phyloP scores from a whole-genome alignment of 768 basidiomycete genomes.

The Mycena leptocephala region DNA sequence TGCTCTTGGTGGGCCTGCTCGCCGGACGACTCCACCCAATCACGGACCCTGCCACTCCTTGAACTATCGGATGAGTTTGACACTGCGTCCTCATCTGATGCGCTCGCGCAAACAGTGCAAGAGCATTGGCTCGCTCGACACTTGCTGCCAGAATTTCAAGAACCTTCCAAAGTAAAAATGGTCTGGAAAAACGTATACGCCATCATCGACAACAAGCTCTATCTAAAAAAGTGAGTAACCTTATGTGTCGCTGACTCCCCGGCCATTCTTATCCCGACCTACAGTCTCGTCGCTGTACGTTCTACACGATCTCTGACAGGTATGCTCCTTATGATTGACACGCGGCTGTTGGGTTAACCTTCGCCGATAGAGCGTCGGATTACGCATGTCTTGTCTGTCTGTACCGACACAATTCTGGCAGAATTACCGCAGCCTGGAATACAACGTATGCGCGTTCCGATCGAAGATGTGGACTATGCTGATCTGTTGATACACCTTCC shows the following conservation, averaged over 20 bases:
- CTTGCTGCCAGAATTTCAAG: slow-evolving; percentile 29
- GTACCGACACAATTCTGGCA: slow-evolving; percentile 79
- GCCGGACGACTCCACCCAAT: no score
- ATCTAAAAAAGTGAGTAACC: slow-evolving; percentile 80
- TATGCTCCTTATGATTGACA: not conserved
- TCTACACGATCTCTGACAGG: slow-evolving; percentile 77
- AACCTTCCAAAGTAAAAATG: slow-evolving; percentile 54
- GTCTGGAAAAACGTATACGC: slow-evolving; percentile 80
- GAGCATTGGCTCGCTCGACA: slow-evolving; percentile 29
- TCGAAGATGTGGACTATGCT: slow-evolving; percentile 80
- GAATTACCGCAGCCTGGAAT: slow-evolving; percentile 81
- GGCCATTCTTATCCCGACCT: slow-evolving; percentile 38
- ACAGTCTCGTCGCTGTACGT: slow-evolving; percentile 78
- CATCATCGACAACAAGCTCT: slow-evolving; percentile 76
- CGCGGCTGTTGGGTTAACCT: not conserved
- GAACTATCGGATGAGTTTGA: no score
- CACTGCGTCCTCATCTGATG: no score
- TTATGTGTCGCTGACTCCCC: slow-evolving; percentile 31
- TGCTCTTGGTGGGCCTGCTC: no score
- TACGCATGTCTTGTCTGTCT: slow-evolving; percentile 87
- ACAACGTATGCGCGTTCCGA: slow-evolving; percentile 78
- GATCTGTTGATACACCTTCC: slow-evolving; percentile 80
- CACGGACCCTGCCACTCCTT: no score
- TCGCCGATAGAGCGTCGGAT: slow-evolving; percentile 71
- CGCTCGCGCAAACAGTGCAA: slow-evolving; percentile 46